Evolutionary conservation across 768 basidiomycete species (phyloP).

Genomic region (Russula griseocarnosa): DNA sequence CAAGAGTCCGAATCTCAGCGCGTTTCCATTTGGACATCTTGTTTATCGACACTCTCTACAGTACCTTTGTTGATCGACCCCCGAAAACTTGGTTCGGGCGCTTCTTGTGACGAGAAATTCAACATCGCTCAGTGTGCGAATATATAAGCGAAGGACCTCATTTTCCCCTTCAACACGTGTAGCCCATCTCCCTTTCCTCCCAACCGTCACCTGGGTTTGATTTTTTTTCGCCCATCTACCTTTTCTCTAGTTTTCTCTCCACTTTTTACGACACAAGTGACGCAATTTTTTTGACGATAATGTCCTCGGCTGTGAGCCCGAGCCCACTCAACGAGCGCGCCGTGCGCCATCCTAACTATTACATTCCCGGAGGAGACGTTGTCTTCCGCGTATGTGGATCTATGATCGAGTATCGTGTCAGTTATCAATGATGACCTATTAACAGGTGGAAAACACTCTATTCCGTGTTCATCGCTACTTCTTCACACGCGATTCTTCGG

Average conservation of each 20-base stretch:
- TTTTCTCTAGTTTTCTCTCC: not conserved
- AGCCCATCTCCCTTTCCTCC: slow-evolving; percentile 21
- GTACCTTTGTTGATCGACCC: too few relatives aligned
- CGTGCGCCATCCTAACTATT: slow-evolving; percentile 40
- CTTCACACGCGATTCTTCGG: slow-evolving; percentile 35
- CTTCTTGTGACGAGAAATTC: slow-evolving; percentile 14
- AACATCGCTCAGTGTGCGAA: slow-evolving; percentile 16
- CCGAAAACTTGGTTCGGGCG: slow-evolving; percentile 15
- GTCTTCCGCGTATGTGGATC: slow-evolving; percentile 33
- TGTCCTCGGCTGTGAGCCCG: slow-evolving; percentile 24
- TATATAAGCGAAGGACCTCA: slow-evolving; percentile 29
- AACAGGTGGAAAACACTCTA: slow-evolving; percentile 23
- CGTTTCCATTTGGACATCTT: not conserved
- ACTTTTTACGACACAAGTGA: slow-evolving; percentile 22
- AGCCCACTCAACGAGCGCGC: slow-evolving; percentile 30
- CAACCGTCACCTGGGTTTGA: slow-evolving; percentile 10
- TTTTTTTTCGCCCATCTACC: not conserved
- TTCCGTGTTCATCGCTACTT: slow-evolving; percentile 31
- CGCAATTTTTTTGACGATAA: slow-evolving; percentile 18
- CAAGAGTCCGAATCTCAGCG: slow-evolving; percentile 2
- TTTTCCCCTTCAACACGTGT: slow-evolving; percentile 29
- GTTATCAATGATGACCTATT: slow-evolving; percentile 3
- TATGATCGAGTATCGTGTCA: not conserved
- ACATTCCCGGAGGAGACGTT: slow-evolving; percentile 52
- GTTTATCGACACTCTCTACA: slow-evolving; percentile 15